A percentile compares a stretch with the other conserved stretches of the same genome.
Conservation (phyloP, 257 asterid species). For the Forsythia suspensa region DNA sequence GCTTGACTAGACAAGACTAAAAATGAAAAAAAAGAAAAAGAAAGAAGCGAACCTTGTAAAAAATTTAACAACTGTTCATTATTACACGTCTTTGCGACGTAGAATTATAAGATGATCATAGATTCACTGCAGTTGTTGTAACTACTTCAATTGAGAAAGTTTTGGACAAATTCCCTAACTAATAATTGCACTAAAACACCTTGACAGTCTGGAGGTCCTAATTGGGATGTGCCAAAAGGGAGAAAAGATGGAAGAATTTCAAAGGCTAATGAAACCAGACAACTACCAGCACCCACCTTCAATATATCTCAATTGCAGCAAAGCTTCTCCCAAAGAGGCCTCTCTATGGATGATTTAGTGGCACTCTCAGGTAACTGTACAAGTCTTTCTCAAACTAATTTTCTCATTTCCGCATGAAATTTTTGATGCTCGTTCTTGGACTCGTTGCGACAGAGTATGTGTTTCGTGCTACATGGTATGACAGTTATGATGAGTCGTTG, state of each 20-base stretch:
- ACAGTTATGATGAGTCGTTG: neutral
- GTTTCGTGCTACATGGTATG: neutral
- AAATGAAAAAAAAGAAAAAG: too few species aligned
- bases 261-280: slow-evolving; percentile 54
- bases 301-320: slow-evolving; percentile 69
- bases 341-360: slow-evolving; percentile 62
- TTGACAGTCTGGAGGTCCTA: slow-evolving; percentile 77
- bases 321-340: slow-evolving; percentile 84
- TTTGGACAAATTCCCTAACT: neutral
- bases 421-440: neutral
- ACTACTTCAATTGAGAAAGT: neutral
- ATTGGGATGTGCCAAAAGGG: slow-evolving; percentile 81
- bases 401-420: neutral
- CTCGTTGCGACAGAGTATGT: neutral
- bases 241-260: slow-evolving; percentile 77
- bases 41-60: too few species aligned
- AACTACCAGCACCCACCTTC: slow-evolving; percentile 76
- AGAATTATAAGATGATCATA: neutral
- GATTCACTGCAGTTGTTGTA: too few species aligned
- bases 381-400: neutral
- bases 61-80: too few species aligned
- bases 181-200: neutral
- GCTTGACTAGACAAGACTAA: neutral
- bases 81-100: neutral
- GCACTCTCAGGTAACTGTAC: slow-evolving; percentile 61